Base-by-base conservation (phyloP, 345 rosid genomes). In the Euphorbia lathyris region DNA sequence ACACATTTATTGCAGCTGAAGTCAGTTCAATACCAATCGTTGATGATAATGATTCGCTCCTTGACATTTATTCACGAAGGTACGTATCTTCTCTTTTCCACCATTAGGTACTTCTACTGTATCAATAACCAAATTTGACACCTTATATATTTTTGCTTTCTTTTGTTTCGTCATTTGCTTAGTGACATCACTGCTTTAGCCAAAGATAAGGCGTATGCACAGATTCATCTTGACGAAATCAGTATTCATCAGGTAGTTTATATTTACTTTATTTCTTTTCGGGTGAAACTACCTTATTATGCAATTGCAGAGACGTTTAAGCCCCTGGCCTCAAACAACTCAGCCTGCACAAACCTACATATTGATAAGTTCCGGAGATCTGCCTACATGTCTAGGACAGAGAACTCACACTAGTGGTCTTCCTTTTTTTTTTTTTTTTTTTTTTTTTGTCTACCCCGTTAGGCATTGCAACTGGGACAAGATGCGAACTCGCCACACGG, bases 11-110 rank as follows among this genome's bases (percentile, higher is more conserved):
- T 82, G 78, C 90, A 96, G 99, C 96, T 67, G 83, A 85, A 73
- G 95, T 96, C 56, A 96, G 98, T 83, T 92, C 99, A 7, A 84
- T 96, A 79, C 99, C 96, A 0, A 81, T 91, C 52, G 97, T 91
- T 59, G 91, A 87, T 78, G 97, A 89, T 34, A 87, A 91, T 80
- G 91, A 89, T 79, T 83, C 97, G 27, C 82, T 91, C 67, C 51
- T 91, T 69, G 97, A 91, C 70, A 76, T 91, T 81, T 91, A 91
- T 77, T 83, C 91, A 20, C 85, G 97, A 74, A 89, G 97, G 97
- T 91, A 68, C 72, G 13, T 20, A 30, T 13, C 14, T 45, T 19
- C 27, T 70, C 22, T 34, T 32, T 43, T 50, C 63, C 30, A 16
- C 27, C 17, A 45, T 32, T 27, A 14, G 20, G 27, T 61, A n/a